phyloP scores from a whole-genome alignment of 139 green algal species.

The Ulvella scutata region DNA sequence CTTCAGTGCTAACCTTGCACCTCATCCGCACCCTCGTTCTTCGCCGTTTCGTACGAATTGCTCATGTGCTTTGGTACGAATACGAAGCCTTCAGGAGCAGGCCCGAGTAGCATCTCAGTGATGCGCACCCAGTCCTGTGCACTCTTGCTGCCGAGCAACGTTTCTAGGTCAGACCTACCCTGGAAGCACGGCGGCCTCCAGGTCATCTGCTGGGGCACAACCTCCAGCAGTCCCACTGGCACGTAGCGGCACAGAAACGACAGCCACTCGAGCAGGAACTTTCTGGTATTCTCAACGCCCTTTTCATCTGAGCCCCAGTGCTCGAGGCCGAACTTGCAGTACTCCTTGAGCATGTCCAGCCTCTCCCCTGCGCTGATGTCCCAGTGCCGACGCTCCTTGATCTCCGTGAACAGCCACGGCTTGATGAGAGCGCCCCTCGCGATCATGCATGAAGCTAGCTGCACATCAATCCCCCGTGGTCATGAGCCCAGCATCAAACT shows the following conservation, averaged over 20 bases:
- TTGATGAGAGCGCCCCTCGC: slow-evolving; percentile 91
- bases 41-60: slow-evolving; percentile 18
- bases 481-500: background rate
- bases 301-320: slow-evolving; percentile 85
- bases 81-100: slow-evolving; percentile 37
- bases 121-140: slow-evolving; percentile 64
- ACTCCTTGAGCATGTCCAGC: slow-evolving; percentile 72
- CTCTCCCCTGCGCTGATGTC: slow-evolving; percentile 86
- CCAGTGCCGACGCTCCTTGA: slow-evolving; percentile 87
- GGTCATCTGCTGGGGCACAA: slow-evolving; percentile 47
- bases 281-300: slow-evolving; percentile 83
- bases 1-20: background rate
- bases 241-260: slow-evolving; percentile 85
- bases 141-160: slow-evolving; percentile 53
- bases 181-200: slow-evolving; percentile 49
- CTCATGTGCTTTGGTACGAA: slow-evolving; percentile 87
- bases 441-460: slow-evolving; percentile 71
- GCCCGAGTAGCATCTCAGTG: slow-evolving; percentile 83
- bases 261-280: slow-evolving; percentile 94
- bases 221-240: slow-evolving; percentile 83
- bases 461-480: slow-evolving; percentile 4
- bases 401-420: slow-evolving; percentile 93
- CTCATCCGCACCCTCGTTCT: background rate
- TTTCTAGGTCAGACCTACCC: slow-evolving; percentile 70
- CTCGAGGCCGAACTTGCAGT: slow-evolving; percentile 57